Conservation (phyloP, 768 basidiomycete species). For the Cystofilobasidium capitatum region DNA sequence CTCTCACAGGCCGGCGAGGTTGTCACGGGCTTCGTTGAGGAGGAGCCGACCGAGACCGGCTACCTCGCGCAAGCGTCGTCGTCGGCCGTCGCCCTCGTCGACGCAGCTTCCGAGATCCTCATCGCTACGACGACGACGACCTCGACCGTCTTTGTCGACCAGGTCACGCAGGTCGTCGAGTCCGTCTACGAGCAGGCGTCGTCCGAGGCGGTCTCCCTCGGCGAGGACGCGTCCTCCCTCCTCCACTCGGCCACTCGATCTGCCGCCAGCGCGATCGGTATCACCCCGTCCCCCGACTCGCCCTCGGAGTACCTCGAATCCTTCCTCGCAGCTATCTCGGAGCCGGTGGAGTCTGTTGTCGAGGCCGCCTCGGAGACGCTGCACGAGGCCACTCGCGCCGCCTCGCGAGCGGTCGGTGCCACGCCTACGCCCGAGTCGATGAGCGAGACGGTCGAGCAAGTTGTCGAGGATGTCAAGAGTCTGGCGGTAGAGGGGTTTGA, state of each 20-base stretch:
- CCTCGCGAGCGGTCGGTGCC: slow-evolving; percentile 4
- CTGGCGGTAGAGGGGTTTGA: neutral
- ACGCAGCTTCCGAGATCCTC: slow-evolving; percentile 4
- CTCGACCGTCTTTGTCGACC: neutral
- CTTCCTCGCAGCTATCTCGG: neutral
- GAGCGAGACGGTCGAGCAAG: slow-evolving; percentile 4
- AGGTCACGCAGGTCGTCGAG: neutral
- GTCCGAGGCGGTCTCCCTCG: neutral
- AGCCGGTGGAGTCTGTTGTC: neutral
- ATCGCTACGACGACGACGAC: slow-evolving; percentile 1
- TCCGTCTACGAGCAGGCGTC: neutral
- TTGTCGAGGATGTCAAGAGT: slow-evolving; percentile 1
- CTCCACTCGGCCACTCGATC: neutral
- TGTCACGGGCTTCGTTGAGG: neutral
- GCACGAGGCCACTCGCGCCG: slow-evolving; percentile 16
- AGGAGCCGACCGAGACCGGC: neutral
- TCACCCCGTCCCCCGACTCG: neutral
- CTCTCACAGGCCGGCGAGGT: slow-evolving; percentile 29
- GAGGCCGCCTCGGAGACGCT: neutral
- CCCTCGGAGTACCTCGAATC: neutral
- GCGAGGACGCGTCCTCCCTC: neutral
- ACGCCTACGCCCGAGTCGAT: slow-evolving; percentile 21
- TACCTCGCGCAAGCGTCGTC: neutral
- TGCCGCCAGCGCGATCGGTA: neutral
- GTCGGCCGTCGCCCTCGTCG: neutral